Percentiles rank a stretch among this genome's conserved stretches.
Evolutionary conservation across 306 rosid genomes (phyloP).

Genomic region (Pueraria montana): DNA sequence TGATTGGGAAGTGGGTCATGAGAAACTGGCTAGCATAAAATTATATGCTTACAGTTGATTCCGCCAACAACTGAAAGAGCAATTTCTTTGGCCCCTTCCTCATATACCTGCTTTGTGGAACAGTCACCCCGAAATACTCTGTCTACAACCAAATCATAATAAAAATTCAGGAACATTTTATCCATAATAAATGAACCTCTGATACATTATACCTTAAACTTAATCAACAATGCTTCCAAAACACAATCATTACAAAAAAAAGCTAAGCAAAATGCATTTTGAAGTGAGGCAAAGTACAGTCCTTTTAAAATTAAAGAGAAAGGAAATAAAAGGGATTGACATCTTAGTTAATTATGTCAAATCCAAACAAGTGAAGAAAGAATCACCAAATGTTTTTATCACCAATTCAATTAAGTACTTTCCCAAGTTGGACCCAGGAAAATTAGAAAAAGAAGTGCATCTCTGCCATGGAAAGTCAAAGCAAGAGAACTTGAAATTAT

Average conservation of each 20-base stretch:
- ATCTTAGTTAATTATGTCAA: neutral
- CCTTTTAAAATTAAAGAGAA: neutral
- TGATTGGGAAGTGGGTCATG: constrained; percentile 11
- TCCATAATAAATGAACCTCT: neutral
- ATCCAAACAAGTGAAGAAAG: neutral
- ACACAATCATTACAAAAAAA: neutral
- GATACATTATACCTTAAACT: constrained; percentile 6
- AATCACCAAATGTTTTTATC: neutral
- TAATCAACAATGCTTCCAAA: constrained; percentile 5
- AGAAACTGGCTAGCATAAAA: constrained; percentile 39
- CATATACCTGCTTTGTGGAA: constrained; percentile 82
- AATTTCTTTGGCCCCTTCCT: constrained; percentile 82
- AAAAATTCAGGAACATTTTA: constrained; percentile 33
- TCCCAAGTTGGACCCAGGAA: neutral
- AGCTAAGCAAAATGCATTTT: neutral
- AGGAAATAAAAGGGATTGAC: neutral
- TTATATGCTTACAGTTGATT: constrained; percentile 79
- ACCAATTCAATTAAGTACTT: neutral
- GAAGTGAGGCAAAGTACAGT: neutral
- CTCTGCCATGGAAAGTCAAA: neutral
- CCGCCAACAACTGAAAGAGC: constrained; percentile 89
- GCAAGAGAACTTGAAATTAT: neutral
- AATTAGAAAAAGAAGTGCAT: neutral
- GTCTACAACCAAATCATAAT: constrained; percentile 62
- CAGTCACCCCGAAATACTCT: constrained; percentile 88